Base-by-base conservation (phyloP, 441 rosid species). In the Kokia cookei region DNA sequence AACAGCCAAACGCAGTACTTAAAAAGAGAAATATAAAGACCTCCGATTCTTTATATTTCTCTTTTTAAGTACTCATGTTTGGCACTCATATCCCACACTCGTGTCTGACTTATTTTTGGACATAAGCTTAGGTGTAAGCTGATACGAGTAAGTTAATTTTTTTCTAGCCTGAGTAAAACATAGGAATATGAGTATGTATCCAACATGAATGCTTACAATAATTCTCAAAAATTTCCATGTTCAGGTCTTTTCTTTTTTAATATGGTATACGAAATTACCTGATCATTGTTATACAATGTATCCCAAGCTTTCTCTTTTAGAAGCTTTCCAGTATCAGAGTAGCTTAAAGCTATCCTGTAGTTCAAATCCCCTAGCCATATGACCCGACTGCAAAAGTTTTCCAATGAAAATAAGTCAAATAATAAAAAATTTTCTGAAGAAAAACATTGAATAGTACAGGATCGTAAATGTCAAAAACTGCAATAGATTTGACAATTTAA, bases 311-410 rank as follows among this genome's bases (percentile, higher is more conserved):
- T 54, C 76, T 71, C 70, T 64, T 84, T 87, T 72, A 88, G 74
- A 7, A 88, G 89, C 42, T 72, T 82, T 78, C 77, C 82, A 9
- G 94, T 88, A 32, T 90, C 90, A 10, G 82, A 76, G 80, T 90
- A 90, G 80, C 85, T 88, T 75, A 90, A 75, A 69, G 94, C 89
- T 72, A 90, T 90, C 71, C 92, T 87, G 78, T 90, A 90, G 79
- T 90, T 90, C 82, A 90, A 82, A 69, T 90, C 94, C 24, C 94
- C 94, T 0, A 90, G 78, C 94, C 94, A 90, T 15, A 90, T 83
- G 47, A 86, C 78, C 50, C 91, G 96, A 70, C 99, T 95, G 79
- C 42, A 74, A 48, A 71, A 61, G 75, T 10, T 61, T 73, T 61
- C 19, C n/a, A n/a, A 24, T 58, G 70, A 3, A 37, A 63, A 58